These are phyloP conservation scores for Trametes punicea DNA, from an alignment of 768 basidiomycete genomes.

Conservation along the genomic window DNA sequence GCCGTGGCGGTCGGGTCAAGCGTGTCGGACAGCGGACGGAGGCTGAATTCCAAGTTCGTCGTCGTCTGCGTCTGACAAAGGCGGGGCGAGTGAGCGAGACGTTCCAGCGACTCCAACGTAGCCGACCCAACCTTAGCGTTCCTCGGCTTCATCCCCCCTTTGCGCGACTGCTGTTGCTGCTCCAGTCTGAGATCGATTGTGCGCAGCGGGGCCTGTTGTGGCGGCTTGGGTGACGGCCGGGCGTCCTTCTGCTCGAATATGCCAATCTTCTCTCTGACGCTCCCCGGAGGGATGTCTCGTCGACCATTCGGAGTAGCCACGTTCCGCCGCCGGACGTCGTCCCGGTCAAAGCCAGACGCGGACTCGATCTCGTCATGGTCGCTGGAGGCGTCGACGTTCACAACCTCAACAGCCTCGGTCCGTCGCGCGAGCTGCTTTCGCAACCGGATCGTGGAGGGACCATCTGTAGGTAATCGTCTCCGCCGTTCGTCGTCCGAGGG, in stretches of 20 bases:
- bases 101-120: too few species aligned
- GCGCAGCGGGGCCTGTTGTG: not conserved
- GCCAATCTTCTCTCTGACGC: slow-evolving; percentile 7
- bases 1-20: not conserved
- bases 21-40: not conserved
- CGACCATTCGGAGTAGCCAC: slow-evolving; percentile 7
- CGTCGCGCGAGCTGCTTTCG: not conserved
- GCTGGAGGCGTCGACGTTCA: slow-evolving; percentile 1
- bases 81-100: too few species aligned
- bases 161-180: not conserved
- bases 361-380: slow-evolving; percentile 11
- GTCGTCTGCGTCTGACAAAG: not conserved
- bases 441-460: not conserved
- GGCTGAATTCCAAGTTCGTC: not conserved
- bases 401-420: not conserved
- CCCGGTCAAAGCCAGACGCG: slow-evolving; percentile 4
- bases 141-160: slow-evolving; percentile 1
- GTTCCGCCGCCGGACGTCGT: not conserved
- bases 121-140: not conserved
- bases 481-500: not conserved
- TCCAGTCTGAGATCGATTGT: slow-evolving; percentile 12
- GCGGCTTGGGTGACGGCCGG: not conserved
- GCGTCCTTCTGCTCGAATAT: not conserved
- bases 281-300: not conserved
- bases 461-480: slow-evolving; percentile 6